Evolutionary conservation across 257 asterid genomes (phyloP), one percentile per base, ranked within the genome.

Genomic region (Capsicum baccatum): DNA sequence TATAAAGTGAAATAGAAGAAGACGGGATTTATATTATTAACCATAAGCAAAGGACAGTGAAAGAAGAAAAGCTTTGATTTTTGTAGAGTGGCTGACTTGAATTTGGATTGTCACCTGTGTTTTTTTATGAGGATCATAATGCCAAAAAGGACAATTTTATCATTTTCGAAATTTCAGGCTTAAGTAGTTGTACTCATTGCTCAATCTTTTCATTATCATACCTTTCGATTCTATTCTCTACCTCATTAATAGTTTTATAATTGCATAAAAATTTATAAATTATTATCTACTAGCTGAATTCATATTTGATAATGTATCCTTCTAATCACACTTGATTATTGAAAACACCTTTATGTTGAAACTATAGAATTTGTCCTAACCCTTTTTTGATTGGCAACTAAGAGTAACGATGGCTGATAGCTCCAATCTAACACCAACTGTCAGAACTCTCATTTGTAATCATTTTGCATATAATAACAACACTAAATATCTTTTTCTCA

Each of bases 101-200:
- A 26, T 26, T 26, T 26, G 33, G 33, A 26, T 26, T 26, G 33
- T 26, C 33, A 26, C 33, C 33, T 26, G 33, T 26, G 33, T 26
- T 26, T 26, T 26, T 26, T 26, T 26, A 26, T 14, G 81, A 76
- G 63, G 62, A 50, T 76, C 81, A 52, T 33, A 76, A 33, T 52
- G 82, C 50, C 82, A 78, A 7, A 54, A 15, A 21, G 4, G 62
- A 64, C 82, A 78, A 78, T 8, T 35, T 63, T 78, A 26, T 54
- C 21, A 54, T 16, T 5, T 52, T 50, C 14, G 64, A 78, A 26
- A 78, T 78, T 26, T 33, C 81, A 78, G 48, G 15, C 9, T 78
- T 14, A 64, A 78, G 14, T 54, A 78, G 8, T 55, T 78, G 26
- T 54, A 47, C 6, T 54, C 54, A 78, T 78, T 26, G 2, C 62